phyloP scores from a whole-genome alignment of 441 rosid genomes.

The Croton laevigatus region DNA sequence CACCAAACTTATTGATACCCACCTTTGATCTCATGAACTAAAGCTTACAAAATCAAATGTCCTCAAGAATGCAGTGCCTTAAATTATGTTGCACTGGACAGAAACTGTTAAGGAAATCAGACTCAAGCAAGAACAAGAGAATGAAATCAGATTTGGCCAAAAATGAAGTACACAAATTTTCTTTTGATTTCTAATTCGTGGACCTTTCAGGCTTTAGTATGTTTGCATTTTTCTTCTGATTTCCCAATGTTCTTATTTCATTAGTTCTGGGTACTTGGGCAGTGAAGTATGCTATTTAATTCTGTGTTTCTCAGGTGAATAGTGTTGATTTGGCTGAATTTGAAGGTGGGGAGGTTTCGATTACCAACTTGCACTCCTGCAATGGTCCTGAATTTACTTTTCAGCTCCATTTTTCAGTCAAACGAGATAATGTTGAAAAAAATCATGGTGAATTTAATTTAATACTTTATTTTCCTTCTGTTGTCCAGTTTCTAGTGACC shows the following conservation, averaged over 20 bases:
- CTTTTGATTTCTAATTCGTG: background rate
- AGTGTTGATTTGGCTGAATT: slow-evolving; percentile 62
- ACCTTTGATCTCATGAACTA: background rate
- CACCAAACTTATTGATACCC: no score
- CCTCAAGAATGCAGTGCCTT: background rate
- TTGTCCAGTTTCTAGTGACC: background rate
- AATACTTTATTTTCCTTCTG: background rate
- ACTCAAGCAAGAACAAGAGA: background rate
- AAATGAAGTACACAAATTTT: background rate
- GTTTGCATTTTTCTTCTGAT: background rate
- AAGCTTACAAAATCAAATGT: background rate
- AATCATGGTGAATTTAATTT: slow-evolving; percentile 23
- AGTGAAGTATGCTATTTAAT: background rate
- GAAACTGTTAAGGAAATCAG: no score
- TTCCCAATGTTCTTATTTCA: background rate
- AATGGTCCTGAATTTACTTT: slow-evolving; percentile 56
- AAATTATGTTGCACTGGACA: no score
- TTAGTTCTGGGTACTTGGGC: background rate
- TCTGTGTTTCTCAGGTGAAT: slow-evolving; percentile 43
- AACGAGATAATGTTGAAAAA: slow-evolving; percentile 4
- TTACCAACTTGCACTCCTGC: slow-evolving; percentile 62
- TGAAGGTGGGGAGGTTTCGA: slow-evolving; percentile 60
- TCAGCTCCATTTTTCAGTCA: slow-evolving; percentile 39
- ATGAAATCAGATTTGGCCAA: background rate
- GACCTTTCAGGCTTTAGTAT: background rate